These are phyloP conservation scores for Trichoderma brevicompactum DNA, from an alignment of 2,329 filamentous ascomycete genomes.

Conservation along the genomic window DNA sequence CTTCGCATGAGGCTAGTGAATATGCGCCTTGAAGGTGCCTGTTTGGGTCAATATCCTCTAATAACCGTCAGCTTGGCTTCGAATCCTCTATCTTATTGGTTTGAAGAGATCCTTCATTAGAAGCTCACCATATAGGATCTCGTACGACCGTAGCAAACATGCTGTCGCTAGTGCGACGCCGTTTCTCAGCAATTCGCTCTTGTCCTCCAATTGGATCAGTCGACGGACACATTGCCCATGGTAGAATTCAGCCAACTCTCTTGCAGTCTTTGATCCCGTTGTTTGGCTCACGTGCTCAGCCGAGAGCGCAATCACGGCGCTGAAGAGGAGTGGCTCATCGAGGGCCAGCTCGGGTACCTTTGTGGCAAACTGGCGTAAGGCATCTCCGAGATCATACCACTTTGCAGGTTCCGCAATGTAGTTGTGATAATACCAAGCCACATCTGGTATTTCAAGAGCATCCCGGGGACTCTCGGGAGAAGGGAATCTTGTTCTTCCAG, in stretches of 20 bases:
- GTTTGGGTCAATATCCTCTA: conserved; percentile 47
- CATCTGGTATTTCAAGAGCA: conserved; percentile 39
- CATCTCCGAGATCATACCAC: conserved; percentile 55
- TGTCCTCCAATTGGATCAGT: conserved; percentile 44
- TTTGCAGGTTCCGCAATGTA: conserved; percentile 47
- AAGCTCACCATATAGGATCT: conserved; percentile 51
- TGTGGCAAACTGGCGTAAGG: conserved; percentile 41
- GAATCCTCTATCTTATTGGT: neutral
- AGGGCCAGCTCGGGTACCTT: conserved; percentile 45
- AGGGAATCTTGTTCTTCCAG: conserved; percentile 22
- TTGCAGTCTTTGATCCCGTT: conserved; percentile 33
- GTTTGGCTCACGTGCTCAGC: conserved; percentile 48
- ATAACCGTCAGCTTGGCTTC: neutral
- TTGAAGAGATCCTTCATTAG: neutral
- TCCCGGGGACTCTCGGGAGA: conserved; percentile 34
- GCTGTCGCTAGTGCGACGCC: conserved; percentile 51
- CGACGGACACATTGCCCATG: conserved; percentile 47
- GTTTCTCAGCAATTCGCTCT: conserved; percentile 38
- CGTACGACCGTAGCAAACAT: conserved; percentile 54
- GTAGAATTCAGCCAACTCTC: conserved; percentile 44
- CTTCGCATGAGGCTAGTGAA: conserved; percentile 45
- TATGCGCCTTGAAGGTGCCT: conserved; percentile 53
- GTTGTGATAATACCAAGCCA: conserved; percentile 44
- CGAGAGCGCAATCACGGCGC: conserved; percentile 50
- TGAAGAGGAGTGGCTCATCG: conserved; percentile 48